A percentile compares a stretch with the other conserved stretches of the same genome.
These are phyloP conservation scores for Globisporangium camurandrum DNA, from an alignment of 352 stramenopile genomes.

Conservation along the genomic window DNA sequence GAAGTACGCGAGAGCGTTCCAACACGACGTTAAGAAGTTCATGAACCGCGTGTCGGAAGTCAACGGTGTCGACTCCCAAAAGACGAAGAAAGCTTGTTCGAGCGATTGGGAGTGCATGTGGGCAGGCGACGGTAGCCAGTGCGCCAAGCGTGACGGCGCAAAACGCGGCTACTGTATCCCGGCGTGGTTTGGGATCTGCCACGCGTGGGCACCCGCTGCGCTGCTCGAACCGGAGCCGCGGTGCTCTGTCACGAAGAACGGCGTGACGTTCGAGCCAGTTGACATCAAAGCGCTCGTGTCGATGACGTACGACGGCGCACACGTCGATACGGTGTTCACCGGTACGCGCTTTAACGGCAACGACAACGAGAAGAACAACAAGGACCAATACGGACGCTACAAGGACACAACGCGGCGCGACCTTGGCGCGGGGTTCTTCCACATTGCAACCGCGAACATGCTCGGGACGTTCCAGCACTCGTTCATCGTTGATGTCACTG, in stretches of 20 bases:
- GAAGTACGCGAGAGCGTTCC: conserved; percentile 20
- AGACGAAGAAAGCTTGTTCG: conserved; percentile 1
- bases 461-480: conserved; percentile 23
- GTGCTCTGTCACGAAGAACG: conserved; percentile 33
- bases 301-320: conserved; percentile 26
- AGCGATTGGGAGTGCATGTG: conserved; percentile 6
- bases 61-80: conserved; percentile 13
- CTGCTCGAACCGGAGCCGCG: conserved; percentile 32
- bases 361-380: conserved; percentile 16
- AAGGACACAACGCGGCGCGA: conserved; percentile 29
- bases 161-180: conserved; percentile 32
- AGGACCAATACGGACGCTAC: conserved; percentile 43
- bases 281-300: conserved; percentile 48
- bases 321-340: conserved; percentile 27
- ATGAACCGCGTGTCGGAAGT: conserved; percentile 13
- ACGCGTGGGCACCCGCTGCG: conserved; percentile 34
- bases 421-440: conserved; percentile 44
- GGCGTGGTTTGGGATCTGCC: conserved; percentile 41
- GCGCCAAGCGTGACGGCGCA: conserved; percentile 19
- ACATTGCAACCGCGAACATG: conserved; percentile 38
- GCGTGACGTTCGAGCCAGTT: conserved; percentile 36
- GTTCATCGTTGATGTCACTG: conserved; percentile 43
- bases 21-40: conserved; percentile 16
- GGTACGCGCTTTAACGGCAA: conserved; percentile 31
- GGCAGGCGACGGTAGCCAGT: conserved; percentile 20